phyloP scores from a whole-genome alignment of 225 moss, liverwort and hornwort genomes.

The Takakia lepidozioides region DNA sequence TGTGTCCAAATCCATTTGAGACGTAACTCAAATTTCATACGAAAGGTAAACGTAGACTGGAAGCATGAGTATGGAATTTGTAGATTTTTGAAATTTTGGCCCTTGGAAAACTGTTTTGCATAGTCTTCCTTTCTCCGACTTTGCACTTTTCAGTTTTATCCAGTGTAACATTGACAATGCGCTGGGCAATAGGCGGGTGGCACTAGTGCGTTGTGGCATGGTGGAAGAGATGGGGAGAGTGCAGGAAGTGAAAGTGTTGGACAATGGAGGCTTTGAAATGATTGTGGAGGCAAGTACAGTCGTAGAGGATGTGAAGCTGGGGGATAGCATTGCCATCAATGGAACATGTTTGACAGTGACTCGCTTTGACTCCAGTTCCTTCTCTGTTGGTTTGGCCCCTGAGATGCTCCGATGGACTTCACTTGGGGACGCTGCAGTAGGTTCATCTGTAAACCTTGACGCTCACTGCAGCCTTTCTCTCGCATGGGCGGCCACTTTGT shows the following conservation, averaged over 20 bases:
- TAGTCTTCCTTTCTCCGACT: too few species aligned
- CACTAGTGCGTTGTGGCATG: constrained; percentile 41
- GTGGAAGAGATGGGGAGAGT: constrained; percentile 95
- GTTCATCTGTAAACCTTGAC: constrained; percentile 74
- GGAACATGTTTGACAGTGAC: constrained; percentile 88
- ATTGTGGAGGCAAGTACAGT: constrained; percentile 60
- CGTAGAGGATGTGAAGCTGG: constrained; percentile 59
- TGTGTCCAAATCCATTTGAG: too few species aligned
- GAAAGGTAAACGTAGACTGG: too few species aligned
- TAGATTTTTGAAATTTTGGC: too few species aligned
- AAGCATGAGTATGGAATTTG: too few species aligned
- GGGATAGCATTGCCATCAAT: constrained; percentile 89
- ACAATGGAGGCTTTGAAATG: constrained; percentile 80
- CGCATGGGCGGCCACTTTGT: constrained; percentile 95
- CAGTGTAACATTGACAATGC: too few species aligned
- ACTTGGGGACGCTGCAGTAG: constrained; percentile 58
- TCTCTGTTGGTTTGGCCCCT: constrained; percentile 74
- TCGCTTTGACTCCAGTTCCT: constrained; percentile 51
- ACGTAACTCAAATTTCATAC: too few species aligned
- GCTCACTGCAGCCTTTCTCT: constrained; percentile 71
- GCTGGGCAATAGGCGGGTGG: background rate
- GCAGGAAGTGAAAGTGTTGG: constrained; percentile 51
- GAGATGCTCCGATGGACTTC: constrained; percentile 78
- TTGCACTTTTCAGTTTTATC: too few species aligned
- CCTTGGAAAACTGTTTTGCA: too few species aligned